Evolutionary conservation across 1,284 basidiomycete genomes (phyloP).

Genomic region (Ganoderma sinense): DNA sequence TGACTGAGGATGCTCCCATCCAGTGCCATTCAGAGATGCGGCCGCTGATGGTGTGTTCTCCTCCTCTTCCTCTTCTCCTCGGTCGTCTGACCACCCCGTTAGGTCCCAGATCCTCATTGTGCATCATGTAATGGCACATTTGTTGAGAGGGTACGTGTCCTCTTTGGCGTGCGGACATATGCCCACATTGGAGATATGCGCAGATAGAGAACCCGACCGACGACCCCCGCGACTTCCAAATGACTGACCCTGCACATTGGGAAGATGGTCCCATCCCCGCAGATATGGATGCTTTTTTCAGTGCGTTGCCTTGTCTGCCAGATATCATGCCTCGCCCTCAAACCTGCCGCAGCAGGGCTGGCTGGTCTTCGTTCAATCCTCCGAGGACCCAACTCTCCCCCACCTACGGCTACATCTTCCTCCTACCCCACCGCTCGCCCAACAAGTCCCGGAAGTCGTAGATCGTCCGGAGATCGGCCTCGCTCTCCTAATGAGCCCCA

Average conservation of each 20-base stretch:
- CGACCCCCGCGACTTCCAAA: slow-evolving; percentile 73
- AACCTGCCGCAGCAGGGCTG: slow-evolving; percentile 11
- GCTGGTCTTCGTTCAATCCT: slow-evolving; percentile 26
- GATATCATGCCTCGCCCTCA: neutral
- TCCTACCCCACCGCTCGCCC: slow-evolving; percentile 12
- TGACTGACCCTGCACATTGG: slow-evolving; percentile 40
- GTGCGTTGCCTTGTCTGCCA: slow-evolving; percentile 41
- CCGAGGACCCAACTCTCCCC: slow-evolving; percentile 11
- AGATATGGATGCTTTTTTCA: slow-evolving; percentile 54
- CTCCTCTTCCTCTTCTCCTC: neutral
- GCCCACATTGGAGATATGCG: neutral
- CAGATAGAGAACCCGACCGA: slow-evolving; percentile 78
- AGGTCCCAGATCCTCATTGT: slow-evolving; percentile 81
- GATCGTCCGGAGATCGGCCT: slow-evolving; percentile 11
- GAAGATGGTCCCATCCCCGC: slow-evolving; percentile 42
- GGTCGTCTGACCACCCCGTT: slow-evolving; percentile 20
- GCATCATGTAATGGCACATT: slow-evolving; percentile 76
- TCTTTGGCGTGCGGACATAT: slow-evolving; percentile 1
- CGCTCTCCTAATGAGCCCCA: slow-evolving; percentile 5
- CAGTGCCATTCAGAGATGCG: slow-evolving; percentile 84
- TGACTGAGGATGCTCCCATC: slow-evolving; percentile 11
- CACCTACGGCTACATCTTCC: slow-evolving; percentile 4
- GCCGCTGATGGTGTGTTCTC: slow-evolving; percentile 72
- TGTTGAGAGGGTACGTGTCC: slow-evolving; percentile 70
- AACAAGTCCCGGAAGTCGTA: slow-evolving; percentile 13